Conservation (phyloP, 2,329 filamentous ascomycete species). For the Acrodontium crateriforme region DNA sequence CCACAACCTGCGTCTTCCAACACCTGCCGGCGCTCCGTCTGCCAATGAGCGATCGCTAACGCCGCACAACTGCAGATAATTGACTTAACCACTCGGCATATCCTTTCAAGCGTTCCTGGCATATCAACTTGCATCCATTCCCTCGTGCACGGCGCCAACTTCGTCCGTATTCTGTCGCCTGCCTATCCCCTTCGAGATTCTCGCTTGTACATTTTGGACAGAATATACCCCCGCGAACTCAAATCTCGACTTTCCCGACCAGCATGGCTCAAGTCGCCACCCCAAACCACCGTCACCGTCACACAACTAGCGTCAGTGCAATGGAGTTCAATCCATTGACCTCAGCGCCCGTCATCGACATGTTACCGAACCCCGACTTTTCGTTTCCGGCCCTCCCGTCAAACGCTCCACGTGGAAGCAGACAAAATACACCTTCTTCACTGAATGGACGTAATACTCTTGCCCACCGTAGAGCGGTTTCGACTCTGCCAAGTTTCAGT, state of each 20-base stretch:
- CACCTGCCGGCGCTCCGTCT: not conserved
- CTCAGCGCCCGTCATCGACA: slow-evolving; percentile 22
- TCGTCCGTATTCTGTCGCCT: not conserved
- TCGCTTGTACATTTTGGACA: not conserved
- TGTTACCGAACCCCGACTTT: slow-evolving; percentile 35
- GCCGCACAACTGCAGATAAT: no score
- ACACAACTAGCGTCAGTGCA: slow-evolving; percentile 23
- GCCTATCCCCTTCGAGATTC: not conserved
- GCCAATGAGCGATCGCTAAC: no score
- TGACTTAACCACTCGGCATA: no score
- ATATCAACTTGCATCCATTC: not conserved
- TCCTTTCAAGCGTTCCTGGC: no score
- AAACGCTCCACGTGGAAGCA: slow-evolving; percentile 5
- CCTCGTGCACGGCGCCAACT: not conserved
- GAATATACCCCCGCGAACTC: no score
- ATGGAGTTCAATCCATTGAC: not conserved
- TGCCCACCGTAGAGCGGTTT: slow-evolving; percentile 24
- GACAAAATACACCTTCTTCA: slow-evolving; percentile 15
- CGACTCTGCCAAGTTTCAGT: slow-evolving; percentile 33
- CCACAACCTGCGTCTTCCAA: not conserved
- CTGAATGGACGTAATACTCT: slow-evolving; percentile 23
- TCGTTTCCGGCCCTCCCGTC: slow-evolving; percentile 31
- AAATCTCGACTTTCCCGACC: no score
- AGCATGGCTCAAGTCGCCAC: slow-evolving; percentile 17
- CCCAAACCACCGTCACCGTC: slow-evolving; percentile 14